Conservation (phyloP, 2,329 filamentous ascomycete genomes). For the Ilyonectria robusta region DNA sequence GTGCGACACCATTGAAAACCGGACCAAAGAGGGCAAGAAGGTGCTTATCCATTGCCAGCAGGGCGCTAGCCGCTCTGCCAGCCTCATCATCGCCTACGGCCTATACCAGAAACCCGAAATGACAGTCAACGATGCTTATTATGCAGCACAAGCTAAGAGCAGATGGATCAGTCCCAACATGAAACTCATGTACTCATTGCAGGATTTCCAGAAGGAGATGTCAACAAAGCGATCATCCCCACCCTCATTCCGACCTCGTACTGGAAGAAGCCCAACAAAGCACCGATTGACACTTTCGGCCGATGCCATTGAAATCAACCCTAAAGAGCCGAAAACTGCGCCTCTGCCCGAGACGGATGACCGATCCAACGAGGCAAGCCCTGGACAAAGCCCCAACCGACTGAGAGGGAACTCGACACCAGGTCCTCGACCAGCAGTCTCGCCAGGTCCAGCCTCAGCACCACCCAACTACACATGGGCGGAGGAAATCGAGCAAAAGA, state of each 20-base stretch:
- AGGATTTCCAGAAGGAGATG: constrained; percentile 81
- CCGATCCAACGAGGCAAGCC: constrained; percentile 57
- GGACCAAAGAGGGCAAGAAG: constrained; percentile 80
- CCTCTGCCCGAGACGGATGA: constrained; percentile 69
- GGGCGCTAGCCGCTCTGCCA: constrained; percentile 87
- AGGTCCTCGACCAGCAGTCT: constrained; percentile 63
- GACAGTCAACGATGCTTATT: constrained; percentile 87
- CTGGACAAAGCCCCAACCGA: constrained; percentile 60
- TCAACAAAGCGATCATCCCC: constrained; percentile 64
- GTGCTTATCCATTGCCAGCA: constrained; percentile 90
- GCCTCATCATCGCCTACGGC: constrained; percentile 88
- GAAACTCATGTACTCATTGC: constrained; percentile 90
- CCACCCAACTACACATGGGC: constrained; percentile 75
- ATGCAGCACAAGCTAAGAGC: constrained; percentile 84
- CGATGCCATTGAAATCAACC: constrained; percentile 66
- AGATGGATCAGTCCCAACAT: constrained; percentile 93
- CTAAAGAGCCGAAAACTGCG: constrained; percentile 73
- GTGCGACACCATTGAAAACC: constrained; percentile 82
- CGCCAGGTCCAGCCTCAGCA: constrained; percentile 76
- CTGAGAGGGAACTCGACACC: constrained; percentile 69
- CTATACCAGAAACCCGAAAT: constrained; percentile 83
- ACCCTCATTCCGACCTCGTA: constrained; percentile 64
- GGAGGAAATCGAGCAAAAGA: constrained; percentile 60
- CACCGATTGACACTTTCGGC: constrained; percentile 73
- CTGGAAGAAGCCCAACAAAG: constrained; percentile 70